These are phyloP conservation scores for Monascus ruber DNA, from an alignment of 2,329 filamentous ascomycete species.

Conservation along the genomic window DNA sequence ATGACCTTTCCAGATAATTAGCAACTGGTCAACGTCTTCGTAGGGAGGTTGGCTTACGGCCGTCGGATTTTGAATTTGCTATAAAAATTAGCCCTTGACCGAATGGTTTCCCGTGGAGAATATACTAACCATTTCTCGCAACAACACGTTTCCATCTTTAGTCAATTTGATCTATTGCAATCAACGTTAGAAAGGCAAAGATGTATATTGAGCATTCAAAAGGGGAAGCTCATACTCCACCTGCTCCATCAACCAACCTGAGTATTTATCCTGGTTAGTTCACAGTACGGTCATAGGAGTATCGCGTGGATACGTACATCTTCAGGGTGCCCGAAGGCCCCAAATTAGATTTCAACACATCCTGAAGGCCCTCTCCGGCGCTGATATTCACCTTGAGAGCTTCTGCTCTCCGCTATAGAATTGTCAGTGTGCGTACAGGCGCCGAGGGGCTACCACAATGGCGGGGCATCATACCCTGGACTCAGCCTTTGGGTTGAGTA, in stretches of 20 bases:
- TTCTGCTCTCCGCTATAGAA: constrained; percentile 76
- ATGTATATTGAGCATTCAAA: constrained; percentile 2
- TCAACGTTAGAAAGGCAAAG: constrained; percentile 8
- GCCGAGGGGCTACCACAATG: constrained; percentile 14
- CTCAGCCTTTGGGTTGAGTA: constrained; percentile 98
- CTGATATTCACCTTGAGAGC: constrained; percentile 94
- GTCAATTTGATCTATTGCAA: constrained; percentile 80
- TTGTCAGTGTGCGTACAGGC: constrained; percentile 32
- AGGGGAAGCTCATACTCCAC: constrained; percentile 36
- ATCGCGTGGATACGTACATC: constrained; percentile 50
- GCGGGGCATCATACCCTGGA: constrained; percentile 59
- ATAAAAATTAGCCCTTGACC: constrained; percentile 18
- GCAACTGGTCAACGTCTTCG: constrained; percentile 4
- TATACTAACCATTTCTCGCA: constrained; percentile 50
- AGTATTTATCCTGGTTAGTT: constrained; percentile 16
- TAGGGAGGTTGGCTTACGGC: constrained; percentile 48
- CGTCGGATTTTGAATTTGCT: constrained; percentile 96
- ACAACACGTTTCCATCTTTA: constrained; percentile 87
- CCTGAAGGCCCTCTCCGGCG: constrained; percentile 81
- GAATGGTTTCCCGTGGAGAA: not conserved
- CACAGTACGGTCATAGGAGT: constrained; percentile 2
- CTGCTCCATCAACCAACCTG: constrained; percentile 52
- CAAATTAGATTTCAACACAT: constrained; percentile 94
- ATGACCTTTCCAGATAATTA: constrained; percentile 40
- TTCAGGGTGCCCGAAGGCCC: constrained; percentile 91